Evolutionary conservation across 495 filamentous ascomycete genomes (phyloP).

Genomic region (Mycothermus thermophilus): DNA sequence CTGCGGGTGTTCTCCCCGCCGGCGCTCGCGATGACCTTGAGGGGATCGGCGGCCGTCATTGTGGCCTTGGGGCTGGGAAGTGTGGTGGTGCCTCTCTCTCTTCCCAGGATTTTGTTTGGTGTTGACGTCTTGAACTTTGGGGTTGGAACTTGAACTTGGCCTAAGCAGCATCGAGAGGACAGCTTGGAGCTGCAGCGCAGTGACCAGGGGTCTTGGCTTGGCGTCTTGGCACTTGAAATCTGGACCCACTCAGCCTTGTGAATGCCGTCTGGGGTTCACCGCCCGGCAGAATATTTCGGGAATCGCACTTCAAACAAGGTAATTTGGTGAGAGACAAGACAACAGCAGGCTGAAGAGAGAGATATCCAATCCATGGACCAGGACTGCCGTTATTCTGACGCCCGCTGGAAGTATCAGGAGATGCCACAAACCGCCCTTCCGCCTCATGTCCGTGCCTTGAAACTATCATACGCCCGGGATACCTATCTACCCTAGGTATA

Average conservation of each 20-base stretch:
- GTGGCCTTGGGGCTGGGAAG: slow-evolving; percentile 18
- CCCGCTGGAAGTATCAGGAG: no score
- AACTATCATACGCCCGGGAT: no score
- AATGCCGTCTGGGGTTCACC: slow-evolving; percentile 4
- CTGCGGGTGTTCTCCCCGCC: slow-evolving; percentile 60
- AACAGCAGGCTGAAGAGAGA: no score
- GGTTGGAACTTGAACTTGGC: no score
- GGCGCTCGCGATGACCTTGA: slow-evolving; percentile 27
- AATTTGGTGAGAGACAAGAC: no score
- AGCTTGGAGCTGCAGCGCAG: slow-evolving; percentile 29
- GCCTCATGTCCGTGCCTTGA: no score
- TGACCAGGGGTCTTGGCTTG: slow-evolving; percentile 14
- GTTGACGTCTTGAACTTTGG: slow-evolving; percentile 6
- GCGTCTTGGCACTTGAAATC: slow-evolving; percentile 9
- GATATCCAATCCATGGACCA: no score
- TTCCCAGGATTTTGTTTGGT: no score
- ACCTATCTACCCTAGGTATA: no score
- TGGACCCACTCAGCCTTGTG: slow-evolving; percentile 1
- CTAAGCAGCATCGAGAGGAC: slow-evolving; percentile 23
- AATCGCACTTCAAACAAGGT: no score
- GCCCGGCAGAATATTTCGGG: slow-evolving; percentile 4
- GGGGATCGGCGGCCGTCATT: slow-evolving; percentile 24
- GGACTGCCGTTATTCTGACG: no score
- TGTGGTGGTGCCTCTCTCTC: slow-evolving; percentile 22
- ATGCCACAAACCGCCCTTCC: no score